Evolutionary conservation across 495 filamentous ascomycete species (phyloP).

Genomic region (Hyaloscypha finlandica): DNA sequence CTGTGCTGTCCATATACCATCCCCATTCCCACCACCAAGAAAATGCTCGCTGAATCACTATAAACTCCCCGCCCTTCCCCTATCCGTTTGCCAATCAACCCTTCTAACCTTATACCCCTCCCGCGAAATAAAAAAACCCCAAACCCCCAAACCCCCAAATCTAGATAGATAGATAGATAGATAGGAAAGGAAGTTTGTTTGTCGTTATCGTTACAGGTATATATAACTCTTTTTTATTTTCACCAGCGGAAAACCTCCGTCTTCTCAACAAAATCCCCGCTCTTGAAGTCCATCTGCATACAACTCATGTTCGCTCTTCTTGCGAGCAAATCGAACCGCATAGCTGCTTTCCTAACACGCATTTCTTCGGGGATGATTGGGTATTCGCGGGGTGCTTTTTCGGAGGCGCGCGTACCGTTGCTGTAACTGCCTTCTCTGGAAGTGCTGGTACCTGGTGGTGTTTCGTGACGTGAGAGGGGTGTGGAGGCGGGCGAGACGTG

Average conservation of each 20-base stretch:
- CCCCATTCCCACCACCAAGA: too few relatives aligned
- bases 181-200: too few relatives aligned
- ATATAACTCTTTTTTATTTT: background rate
- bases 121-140: too few relatives aligned
- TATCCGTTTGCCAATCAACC: too few relatives aligned
- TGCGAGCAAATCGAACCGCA: conserved; percentile 19
- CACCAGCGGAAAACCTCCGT: conserved; percentile 11
- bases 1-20: too few relatives aligned
- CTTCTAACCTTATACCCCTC: too few relatives aligned
- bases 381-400: background rate
- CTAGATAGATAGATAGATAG: too few relatives aligned
- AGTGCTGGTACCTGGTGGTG: background rate
- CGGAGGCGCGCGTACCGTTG: background rate
- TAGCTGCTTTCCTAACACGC: conserved; percentile 18
- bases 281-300: conserved; percentile 19
- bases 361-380: conserved; percentile 22
- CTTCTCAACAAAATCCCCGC: conserved; percentile 13
- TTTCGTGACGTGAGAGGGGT: too few relatives aligned
- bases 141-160: too few relatives aligned
- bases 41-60: too few relatives aligned
- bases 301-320: conserved; percentile 16
- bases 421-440: background rate
- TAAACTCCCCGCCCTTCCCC: too few relatives aligned
- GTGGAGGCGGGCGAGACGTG: too few relatives aligned
- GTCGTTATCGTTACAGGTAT: background rate